phyloP scores from a whole-genome alignment of 257 asterid species.

The Solanum gracilifrons region DNA sequence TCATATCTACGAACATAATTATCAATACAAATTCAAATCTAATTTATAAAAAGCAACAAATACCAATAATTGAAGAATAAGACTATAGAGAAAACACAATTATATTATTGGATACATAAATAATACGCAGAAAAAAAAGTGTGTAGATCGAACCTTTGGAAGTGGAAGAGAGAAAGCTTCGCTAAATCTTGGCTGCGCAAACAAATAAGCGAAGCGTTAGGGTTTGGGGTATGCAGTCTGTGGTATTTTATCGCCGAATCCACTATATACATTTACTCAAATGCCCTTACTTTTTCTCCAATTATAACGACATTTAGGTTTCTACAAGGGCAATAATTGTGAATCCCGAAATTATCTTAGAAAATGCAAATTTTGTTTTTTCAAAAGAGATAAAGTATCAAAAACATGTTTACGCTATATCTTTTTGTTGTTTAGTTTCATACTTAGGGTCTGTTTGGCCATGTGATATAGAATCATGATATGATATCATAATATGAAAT shows the following conservation, averaged over 20 bases:
- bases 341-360: background rate
- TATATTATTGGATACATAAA: background rate
- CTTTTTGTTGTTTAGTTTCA: too few species aligned
- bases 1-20: background rate
- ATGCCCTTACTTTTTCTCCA: background rate
- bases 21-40: background rate
- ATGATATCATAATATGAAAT: too few species aligned
- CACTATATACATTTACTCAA: background rate
- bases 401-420: too few species aligned
- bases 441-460: too few species aligned
- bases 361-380: background rate
- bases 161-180: background rate
- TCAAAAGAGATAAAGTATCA: too few species aligned
- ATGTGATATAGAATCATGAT: too few species aligned
- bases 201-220: background rate
- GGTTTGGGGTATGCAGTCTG: background rate
- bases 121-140: background rate
- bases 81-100: background rate
- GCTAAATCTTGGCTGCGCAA: background rate
- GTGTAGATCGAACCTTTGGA: background rate
- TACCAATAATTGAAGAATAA: background rate
- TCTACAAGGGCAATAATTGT: background rate
- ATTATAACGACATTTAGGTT: background rate
- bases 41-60: background rate
- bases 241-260: background rate